phyloP scores from a whole-genome alignment of 2,329 filamentous ascomycete genomes.

The Cladosporium halotolerans region DNA sequence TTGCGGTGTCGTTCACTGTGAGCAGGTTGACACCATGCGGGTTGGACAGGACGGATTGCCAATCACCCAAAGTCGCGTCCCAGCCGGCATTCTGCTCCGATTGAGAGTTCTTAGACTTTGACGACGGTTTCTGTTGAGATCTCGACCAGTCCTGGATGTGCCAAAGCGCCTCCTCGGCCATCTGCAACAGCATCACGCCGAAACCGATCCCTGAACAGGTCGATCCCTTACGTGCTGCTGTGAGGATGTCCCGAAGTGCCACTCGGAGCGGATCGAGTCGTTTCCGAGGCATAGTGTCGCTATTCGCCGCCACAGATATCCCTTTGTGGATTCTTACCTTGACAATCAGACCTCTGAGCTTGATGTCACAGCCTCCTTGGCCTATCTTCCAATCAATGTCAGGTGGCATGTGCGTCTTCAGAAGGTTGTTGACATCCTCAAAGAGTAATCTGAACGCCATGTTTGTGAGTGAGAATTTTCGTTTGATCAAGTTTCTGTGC shows the following conservation, averaged over 20 bases:
- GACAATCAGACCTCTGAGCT: neutral
- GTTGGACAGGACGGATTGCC: neutral
- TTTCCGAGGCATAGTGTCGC: neutral
- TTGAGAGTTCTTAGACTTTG: no score
- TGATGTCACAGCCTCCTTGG: neutral
- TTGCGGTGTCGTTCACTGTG: conserved; percentile 12
- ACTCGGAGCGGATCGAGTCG: neutral
- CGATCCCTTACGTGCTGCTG: neutral
- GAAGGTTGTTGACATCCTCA: neutral
- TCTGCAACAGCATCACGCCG: neutral
- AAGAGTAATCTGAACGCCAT: no score
- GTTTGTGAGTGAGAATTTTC: no score
- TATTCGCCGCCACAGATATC: neutral
- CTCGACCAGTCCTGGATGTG: neutral
- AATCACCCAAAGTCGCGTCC: neutral
- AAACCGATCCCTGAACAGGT: neutral
- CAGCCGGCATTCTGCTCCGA: neutral
- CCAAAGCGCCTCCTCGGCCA: neutral
- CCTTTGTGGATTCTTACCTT: neutral
- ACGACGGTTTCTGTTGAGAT: no score
- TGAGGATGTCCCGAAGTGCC: neutral
- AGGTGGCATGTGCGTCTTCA: neutral
- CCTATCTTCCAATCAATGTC: neutral
- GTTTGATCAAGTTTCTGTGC: no score
- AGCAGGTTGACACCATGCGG: conserved; percentile 9